A percentile compares a stretch with the other conserved stretches of the same genome.
Conservation (phyloP, 495 filamentous ascomycete genomes). For the Penicillium desertorum region DNA sequence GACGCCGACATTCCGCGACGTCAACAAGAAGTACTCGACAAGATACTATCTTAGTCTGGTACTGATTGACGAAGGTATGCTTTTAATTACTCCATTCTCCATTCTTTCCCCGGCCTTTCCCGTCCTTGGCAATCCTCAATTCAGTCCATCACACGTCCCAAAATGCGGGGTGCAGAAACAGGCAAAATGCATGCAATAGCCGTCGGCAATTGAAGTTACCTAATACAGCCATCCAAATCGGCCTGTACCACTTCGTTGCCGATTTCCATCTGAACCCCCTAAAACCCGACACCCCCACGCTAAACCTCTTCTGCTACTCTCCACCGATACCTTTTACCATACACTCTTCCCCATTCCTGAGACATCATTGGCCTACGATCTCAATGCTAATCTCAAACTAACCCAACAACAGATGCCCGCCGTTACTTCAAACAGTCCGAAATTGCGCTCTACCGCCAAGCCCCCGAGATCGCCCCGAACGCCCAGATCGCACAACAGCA, state of each 20-base stretch:
- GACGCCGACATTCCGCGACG: constrained; percentile 97
- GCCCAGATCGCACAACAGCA: constrained; percentile 50
- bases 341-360: constrained; percentile 8
- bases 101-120: neutral
- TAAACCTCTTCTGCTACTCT: constrained; percentile 33
- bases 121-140: neutral
- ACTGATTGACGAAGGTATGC: constrained; percentile 88
- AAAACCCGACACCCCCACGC: constrained; percentile 37
- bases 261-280: constrained; percentile 9
- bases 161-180: constrained; percentile 6
- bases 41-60: constrained; percentile 97
- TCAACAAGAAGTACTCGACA: constrained; percentile 99
- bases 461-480: constrained; percentile 62
- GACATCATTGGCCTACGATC: constrained; percentile 11
- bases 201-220: constrained; percentile 40
- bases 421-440: constrained; percentile 99
- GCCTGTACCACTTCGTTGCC: constrained; percentile 14
- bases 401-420: constrained; percentile 67
- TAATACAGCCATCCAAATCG: constrained; percentile 5
- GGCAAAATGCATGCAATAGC: constrained; percentile 28
- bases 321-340: constrained; percentile 19
- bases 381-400: neutral
- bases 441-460: constrained; percentile 95
- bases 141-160: constrained; percentile 4
- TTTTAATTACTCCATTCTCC: neutral